Evolutionary conservation across 2,329 filamentous ascomycete genomes (phyloP).

Genomic region (Cercospora sp.): DNA sequence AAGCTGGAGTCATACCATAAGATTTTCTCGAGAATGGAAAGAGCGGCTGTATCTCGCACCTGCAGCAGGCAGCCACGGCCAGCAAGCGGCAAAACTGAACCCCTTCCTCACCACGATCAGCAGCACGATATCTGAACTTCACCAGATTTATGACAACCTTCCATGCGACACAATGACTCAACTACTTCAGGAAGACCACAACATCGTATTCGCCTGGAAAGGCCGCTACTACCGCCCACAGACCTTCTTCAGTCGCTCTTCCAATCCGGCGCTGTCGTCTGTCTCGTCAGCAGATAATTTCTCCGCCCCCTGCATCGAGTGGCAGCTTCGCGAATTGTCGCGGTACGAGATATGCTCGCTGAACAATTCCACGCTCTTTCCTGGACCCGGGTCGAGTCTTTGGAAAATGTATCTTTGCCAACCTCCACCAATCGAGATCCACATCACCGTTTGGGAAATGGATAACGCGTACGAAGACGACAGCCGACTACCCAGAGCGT

Average conservation of each 20-base stretch:
- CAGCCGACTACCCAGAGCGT: neutral
- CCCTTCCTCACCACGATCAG: slow-evolving; percentile 13
- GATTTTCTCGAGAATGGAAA: neutral
- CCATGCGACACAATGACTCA: neutral
- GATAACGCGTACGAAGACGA: neutral
- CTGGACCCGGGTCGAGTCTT: neutral
- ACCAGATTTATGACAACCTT: slow-evolving; percentile 7
- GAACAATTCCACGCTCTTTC: slow-evolving; percentile 1
- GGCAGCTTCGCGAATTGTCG: slow-evolving; percentile 15
- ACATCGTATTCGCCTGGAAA: slow-evolving; percentile 7
- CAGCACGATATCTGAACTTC: slow-evolving; percentile 4
- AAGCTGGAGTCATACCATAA: neutral
- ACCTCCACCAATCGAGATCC: slow-evolving; percentile 2
- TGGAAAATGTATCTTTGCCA: slow-evolving; percentile 19
- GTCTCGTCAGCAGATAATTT: neutral
- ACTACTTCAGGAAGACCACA: neutral
- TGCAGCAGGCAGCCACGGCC: neutral
- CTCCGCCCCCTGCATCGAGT: neutral
- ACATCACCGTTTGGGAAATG: slow-evolving; percentile 11
- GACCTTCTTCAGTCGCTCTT: slow-evolving; percentile 13
- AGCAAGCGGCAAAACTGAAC: slow-evolving; percentile 7
- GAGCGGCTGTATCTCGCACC: slow-evolving; percentile 7
- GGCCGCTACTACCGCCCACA: slow-evolving; percentile 8
- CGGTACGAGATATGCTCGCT: neutral
- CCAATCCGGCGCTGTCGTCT: neutral